phyloP scores from a whole-genome alignment of 768 basidiomycete species.

The Lentinula guzmanii region DNA sequence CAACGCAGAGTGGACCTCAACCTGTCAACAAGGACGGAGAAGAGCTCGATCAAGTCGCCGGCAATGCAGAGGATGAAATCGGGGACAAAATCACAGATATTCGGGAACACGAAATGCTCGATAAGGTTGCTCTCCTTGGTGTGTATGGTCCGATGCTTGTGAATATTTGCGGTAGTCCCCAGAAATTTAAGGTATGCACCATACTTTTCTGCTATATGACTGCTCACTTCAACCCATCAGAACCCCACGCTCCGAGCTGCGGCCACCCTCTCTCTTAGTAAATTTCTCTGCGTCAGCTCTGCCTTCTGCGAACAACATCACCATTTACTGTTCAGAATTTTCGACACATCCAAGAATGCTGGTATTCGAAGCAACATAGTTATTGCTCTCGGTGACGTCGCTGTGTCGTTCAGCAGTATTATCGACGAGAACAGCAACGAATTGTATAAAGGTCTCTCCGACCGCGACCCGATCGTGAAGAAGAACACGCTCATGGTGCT shows the following conservation, averaged over 20 bases:
- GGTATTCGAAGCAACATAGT: conserved; percentile 94
- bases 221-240: conserved; percentile 30
- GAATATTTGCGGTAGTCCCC: conserved; percentile 85
- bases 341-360: conserved; percentile 86
- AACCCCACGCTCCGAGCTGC: conserved; percentile 82
- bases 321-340: conserved; percentile 84
- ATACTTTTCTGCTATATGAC: not conserved
- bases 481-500: conserved; percentile 99
- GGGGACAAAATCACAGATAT: conserved; percentile 85
- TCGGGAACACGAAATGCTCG: conserved; percentile 83
- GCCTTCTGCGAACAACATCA: conserved; percentile 92
- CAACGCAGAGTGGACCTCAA: conserved; percentile 37
- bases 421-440: conserved; percentile 97
- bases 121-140: conserved; percentile 78
- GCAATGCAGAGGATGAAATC: conserved; percentile 97
- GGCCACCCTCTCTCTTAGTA: conserved; percentile 85
- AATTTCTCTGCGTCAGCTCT: conserved; percentile 93
- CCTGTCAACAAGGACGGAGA: conserved; percentile 58
- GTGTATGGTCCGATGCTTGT: conserved; percentile 88
- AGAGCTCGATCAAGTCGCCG: conserved; percentile 95
- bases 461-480: conserved; percentile 85
- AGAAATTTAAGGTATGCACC: conserved; percentile 74
- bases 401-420: conserved; percentile 95
- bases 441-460: conserved; percentile 90
- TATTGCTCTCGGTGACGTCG: conserved; percentile 95